Evolutionary conservation across 1,139 yeast genomes (phyloP).

Genomic region (Suhomyces ambrosiae): DNA sequence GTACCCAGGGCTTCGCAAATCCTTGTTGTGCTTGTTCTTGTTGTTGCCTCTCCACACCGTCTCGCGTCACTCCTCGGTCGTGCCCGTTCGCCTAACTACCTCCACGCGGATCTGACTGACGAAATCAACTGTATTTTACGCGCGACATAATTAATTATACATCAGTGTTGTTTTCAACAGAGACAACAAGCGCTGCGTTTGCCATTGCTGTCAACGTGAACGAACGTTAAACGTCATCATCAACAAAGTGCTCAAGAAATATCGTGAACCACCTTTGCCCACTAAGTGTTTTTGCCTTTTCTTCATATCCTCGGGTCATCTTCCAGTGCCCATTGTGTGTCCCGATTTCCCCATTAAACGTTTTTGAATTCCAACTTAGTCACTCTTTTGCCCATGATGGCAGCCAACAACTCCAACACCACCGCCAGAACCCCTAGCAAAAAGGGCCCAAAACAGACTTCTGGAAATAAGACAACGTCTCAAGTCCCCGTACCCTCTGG

Average conservation of each 20-base stretch:
- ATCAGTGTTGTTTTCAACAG: conserved; percentile 2
- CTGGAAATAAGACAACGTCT: not conserved
- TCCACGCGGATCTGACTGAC: conserved; percentile 7
- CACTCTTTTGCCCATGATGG: conserved; percentile 12
- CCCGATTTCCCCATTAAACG: not conserved
- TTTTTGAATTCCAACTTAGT: conserved; percentile 14
- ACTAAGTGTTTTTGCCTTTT: too few relatives aligned
- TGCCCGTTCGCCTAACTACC: not conserved
- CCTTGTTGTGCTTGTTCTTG: too few relatives aligned
- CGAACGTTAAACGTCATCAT: too few relatives aligned
- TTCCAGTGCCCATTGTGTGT: not conserved
- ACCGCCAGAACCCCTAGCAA: conserved; percentile 2
- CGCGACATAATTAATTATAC: conserved; percentile 3
- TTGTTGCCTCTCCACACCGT: not conserved
- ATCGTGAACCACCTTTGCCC: too few relatives aligned
- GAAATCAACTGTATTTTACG: conserved; percentile 3
- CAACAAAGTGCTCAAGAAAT: too few relatives aligned
- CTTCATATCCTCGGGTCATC: too few relatives aligned
- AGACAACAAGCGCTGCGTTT: too few relatives aligned
- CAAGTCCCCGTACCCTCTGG: conserved; percentile 1
- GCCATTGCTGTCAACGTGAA: too few relatives aligned
- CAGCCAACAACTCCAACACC: conserved; percentile 3
- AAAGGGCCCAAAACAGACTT: conserved; percentile 1
- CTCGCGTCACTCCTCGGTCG: conserved; percentile 1
- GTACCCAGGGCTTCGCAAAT: not conserved